Conservation (phyloP, 768 basidiomycete genomes). For the Lentinula detonsa region DNA sequence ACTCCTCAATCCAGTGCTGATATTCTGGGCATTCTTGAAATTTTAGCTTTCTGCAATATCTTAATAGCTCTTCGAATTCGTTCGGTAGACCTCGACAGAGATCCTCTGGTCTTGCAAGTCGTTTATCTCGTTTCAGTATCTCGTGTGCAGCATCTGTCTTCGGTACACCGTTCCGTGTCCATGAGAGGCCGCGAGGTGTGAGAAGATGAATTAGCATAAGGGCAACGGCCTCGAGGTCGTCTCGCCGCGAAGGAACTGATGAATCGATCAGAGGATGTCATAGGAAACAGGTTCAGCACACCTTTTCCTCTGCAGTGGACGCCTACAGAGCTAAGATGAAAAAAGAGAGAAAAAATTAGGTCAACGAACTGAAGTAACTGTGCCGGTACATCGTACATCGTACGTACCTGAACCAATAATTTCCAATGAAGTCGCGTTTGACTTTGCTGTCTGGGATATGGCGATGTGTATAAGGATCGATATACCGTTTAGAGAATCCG, state of each 20-base stretch:
- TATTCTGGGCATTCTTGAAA: constrained; percentile 73
- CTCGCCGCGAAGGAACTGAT: constrained; percentile 70
- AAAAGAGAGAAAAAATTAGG: neutral
- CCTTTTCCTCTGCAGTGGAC: constrained; percentile 78
- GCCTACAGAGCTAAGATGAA: constrained; percentile 44
- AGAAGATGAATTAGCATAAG: constrained; percentile 79
- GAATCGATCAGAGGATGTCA: neutral
- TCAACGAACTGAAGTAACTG: neutral
- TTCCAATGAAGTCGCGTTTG: constrained; percentile 74
- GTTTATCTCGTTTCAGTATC: constrained; percentile 60
- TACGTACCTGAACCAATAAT: constrained; percentile 72
- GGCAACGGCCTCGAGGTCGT: constrained; percentile 73
- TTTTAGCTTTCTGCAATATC: constrained; percentile 62
- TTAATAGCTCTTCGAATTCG: constrained; percentile 72
- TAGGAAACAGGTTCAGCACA: constrained; percentile 18
- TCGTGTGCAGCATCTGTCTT: constrained; percentile 61
- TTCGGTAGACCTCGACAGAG: constrained; percentile 63
- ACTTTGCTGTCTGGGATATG: constrained; percentile 67
- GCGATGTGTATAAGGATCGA: constrained; percentile 56
- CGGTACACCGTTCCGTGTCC: constrained; percentile 80
- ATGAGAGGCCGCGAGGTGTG: constrained; percentile 67
- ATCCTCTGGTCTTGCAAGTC: constrained; percentile 51
- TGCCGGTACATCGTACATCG: constrained; percentile 5
- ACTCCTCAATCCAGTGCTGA: constrained; percentile 55
- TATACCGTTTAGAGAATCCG: constrained; percentile 75